Evolutionary conservation across 768 basidiomycete species (phyloP).

Genomic region (Tulasnella calospora): DNA sequence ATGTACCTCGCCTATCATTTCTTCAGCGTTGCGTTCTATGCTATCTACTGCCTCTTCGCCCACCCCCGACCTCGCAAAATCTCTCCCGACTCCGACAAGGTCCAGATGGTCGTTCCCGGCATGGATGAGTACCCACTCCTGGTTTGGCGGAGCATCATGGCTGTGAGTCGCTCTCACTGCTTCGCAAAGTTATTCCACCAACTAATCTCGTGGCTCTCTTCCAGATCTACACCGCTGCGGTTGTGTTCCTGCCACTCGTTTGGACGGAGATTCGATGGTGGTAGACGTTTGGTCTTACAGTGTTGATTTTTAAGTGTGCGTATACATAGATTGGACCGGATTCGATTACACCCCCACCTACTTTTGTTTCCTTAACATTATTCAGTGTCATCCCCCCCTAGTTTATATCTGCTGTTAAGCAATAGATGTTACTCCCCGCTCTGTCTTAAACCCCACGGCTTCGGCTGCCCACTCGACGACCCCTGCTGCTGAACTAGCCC

Average conservation of each 20-base stretch:
- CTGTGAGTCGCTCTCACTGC: conserved; percentile 51
- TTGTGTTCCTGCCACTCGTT: conserved; percentile 83
- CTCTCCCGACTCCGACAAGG: conserved; percentile 5
- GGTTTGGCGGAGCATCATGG: conserved; percentile 54
- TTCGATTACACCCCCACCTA: not conserved
- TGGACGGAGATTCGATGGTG: conserved; percentile 85
- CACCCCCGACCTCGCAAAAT: conserved; percentile 41
- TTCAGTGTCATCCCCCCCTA: conserved; percentile 8
- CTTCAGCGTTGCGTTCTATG: conserved; percentile 91
- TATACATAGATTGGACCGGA: not conserved
- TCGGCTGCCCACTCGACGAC: not conserved
- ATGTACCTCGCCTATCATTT: conserved; percentile 82
- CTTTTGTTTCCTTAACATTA: not conserved
- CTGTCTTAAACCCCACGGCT: not conserved
- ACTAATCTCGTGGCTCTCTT: conserved; percentile 18
- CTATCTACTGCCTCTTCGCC: conserved; percentile 85
- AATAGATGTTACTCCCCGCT: conserved; percentile 1
- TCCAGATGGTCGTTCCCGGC: conserved; percentile 44
- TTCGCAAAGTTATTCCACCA: too few species aligned
- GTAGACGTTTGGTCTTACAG: conserved; percentile 30
- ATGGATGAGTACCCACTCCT: conserved; percentile 66
- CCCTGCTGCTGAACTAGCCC: not conserved
- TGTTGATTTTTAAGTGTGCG: not conserved
- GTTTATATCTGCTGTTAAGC: not conserved
- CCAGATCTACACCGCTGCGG: conserved; percentile 84